Conservation (phyloP, 2,329 filamentous ascomycete genomes). For the Cladosporium colombiae region DNA sequence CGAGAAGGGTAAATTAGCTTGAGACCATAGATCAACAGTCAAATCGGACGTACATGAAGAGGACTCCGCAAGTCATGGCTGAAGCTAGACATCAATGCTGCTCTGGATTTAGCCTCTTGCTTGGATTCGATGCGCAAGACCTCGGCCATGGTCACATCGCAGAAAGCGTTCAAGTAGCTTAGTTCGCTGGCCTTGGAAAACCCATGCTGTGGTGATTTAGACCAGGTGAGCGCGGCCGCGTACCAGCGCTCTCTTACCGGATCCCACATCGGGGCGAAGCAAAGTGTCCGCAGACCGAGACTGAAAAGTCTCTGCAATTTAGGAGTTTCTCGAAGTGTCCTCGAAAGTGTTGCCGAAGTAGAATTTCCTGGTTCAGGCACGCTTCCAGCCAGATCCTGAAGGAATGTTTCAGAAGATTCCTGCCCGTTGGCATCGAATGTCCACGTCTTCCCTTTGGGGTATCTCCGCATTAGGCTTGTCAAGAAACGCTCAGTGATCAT, state of each 20-base stretch:
- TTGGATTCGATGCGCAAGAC: slow-evolving; percentile 42
- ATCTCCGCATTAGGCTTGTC: slow-evolving; percentile 26
- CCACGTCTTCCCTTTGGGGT: slow-evolving; percentile 31
- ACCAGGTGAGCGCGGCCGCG: slow-evolving; percentile 43
- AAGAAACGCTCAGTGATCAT: slow-evolving; percentile 23
- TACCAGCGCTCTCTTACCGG: slow-evolving; percentile 40
- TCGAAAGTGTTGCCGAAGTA: neutral
- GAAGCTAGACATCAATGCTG: slow-evolving; percentile 55
- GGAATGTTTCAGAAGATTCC: neutral
- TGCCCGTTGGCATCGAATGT: slow-evolving; percentile 26
- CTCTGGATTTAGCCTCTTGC: slow-evolving; percentile 50
- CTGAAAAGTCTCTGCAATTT: slow-evolving; percentile 43
- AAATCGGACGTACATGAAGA: slow-evolving; percentile 24
- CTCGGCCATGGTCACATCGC: slow-evolving; percentile 46
- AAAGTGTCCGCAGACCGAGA: slow-evolving; percentile 45
- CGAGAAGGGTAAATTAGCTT: neutral
- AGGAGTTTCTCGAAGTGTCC: slow-evolving; percentile 23
- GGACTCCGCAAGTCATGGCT: slow-evolving; percentile 54
- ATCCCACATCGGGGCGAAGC: slow-evolving; percentile 57
- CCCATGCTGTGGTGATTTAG: slow-evolving; percentile 46
- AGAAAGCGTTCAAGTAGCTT: slow-evolving; percentile 43
- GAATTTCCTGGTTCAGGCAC: neutral
- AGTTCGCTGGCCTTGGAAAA: slow-evolving; percentile 44
- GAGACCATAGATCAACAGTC: no score
- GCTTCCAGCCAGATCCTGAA: neutral